Conservation (phyloP, 169 alveolate species). For the Miamiensis avidus region DNA sequence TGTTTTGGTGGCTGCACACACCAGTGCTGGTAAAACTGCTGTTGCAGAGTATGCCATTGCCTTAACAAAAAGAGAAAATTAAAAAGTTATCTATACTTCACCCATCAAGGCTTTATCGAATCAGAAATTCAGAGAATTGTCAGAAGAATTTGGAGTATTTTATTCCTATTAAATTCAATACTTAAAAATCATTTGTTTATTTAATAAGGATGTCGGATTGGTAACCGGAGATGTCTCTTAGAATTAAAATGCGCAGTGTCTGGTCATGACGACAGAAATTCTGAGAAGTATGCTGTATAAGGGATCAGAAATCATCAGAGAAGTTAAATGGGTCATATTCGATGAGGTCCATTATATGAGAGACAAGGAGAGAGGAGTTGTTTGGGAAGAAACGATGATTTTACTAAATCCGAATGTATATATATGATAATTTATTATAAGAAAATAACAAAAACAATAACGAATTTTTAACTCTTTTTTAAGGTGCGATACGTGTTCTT, state of each 20-base stretch:
- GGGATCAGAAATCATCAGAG: slow-evolving; percentile 96
- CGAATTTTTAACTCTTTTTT: neutral
- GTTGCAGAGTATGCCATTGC: slow-evolving; percentile 99
- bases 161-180: too few relatives aligned
- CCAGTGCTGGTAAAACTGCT: slow-evolving; percentile 99
- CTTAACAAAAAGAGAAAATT: slow-evolving; percentile 93
- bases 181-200: too few relatives aligned
- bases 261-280: slow-evolving; percentile 99
- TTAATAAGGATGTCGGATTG: slow-evolving; percentile 95
- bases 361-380: slow-evolving; percentile 99
- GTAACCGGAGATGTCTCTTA: slow-evolving; percentile 99
- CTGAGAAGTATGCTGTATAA: slow-evolving; percentile 97
- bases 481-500: slow-evolving; percentile 93
- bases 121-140: slow-evolving; percentile 98
- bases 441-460: neutral
- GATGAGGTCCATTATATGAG: slow-evolving; percentile 99
- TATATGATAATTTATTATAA: neutral
- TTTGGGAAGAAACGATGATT: slow-evolving; percentile 99
- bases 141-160: slow-evolving; percentile 90
- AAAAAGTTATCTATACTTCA: slow-evolving; percentile 98
- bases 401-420: slow-evolving; percentile 91
- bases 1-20: slow-evolving; percentile 99
- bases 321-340: slow-evolving; percentile 95
- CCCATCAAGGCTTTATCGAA: slow-evolving; percentile 99
- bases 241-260: slow-evolving; percentile 96